Conservation (phyloP, 352 stramenopile species). For the Lagenidium sp. region DNA sequence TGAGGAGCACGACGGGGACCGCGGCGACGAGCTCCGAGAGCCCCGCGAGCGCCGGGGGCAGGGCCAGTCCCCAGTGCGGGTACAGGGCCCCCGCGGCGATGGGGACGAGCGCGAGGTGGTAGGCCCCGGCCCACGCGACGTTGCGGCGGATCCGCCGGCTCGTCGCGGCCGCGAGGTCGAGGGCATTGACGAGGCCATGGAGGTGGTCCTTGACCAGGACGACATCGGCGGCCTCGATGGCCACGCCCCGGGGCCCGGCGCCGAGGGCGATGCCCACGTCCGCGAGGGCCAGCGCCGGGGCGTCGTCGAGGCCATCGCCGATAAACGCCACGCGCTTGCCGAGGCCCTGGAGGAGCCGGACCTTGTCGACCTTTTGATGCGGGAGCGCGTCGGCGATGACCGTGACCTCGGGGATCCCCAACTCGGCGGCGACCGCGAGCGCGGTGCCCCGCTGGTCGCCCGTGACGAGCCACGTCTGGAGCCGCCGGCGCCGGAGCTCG, state of each 20-base stretch:
- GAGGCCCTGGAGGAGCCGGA: slow-evolving; percentile 53
- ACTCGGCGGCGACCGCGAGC: slow-evolving; percentile 28
- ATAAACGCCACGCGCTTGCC: slow-evolving; percentile 70
- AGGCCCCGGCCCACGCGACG: slow-evolving; percentile 64
- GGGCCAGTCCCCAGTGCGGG: slow-evolving; percentile 35
- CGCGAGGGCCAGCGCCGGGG: slow-evolving; percentile 51
- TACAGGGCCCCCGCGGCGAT: slow-evolving; percentile 65
- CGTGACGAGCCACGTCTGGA: slow-evolving; percentile 71
- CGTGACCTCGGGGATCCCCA: slow-evolving; percentile 42
- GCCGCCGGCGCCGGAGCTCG: slow-evolving; percentile 32
- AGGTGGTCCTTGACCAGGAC: slow-evolving; percentile 70
- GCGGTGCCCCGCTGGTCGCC: slow-evolving; percentile 62
- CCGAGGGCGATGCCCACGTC: slow-evolving; percentile 61
- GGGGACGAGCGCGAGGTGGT: slow-evolving; percentile 72
- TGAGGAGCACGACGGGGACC: slow-evolving; percentile 75
- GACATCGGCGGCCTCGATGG: slow-evolving; percentile 58
- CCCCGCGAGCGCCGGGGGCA: slow-evolving; percentile 59
- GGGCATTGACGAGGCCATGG: slow-evolving; percentile 51
- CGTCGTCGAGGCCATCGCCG: slow-evolving; percentile 69
- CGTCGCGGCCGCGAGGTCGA: slow-evolving; percentile 44
- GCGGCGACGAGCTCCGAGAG: slow-evolving; percentile 66
- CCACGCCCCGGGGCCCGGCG: slow-evolving; percentile 57
- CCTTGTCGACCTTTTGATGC: slow-evolving; percentile 73
- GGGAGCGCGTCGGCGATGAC: slow-evolving; percentile 58
- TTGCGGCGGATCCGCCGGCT: slow-evolving; percentile 72